Percentiles rank a stretch among this genome's conserved stretches.
These are phyloP conservation scores for Chaetomium sp. DNA, from an alignment of 2,329 filamentous ascomycete genomes.

Conservation along the genomic window DNA sequence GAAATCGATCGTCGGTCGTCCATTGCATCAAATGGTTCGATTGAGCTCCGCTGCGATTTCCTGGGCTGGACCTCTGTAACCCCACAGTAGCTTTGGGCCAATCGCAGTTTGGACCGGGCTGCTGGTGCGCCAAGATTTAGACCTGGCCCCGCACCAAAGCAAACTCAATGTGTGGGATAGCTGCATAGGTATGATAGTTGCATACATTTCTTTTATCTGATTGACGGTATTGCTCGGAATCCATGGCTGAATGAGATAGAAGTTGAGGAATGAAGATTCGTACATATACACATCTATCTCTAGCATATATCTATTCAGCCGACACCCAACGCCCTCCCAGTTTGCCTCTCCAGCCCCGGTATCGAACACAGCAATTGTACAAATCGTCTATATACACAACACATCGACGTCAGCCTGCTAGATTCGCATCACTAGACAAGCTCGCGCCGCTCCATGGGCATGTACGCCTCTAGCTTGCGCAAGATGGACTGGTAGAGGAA, in stretches of 20 bases:
- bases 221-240: no score
- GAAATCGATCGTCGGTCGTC: not conserved
- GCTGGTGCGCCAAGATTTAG: not conserved
- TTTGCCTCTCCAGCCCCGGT: constrained; percentile 17
- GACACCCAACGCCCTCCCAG: constrained; percentile 31
- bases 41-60: constrained; percentile 20
- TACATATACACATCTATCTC: constrained; percentile 29
- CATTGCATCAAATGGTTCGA: constrained; percentile 1
- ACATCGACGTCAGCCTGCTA: constrained; percentile 12
- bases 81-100: constrained; percentile 19
- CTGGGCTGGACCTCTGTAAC: constrained; percentile 6
- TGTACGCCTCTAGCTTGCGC: constrained; percentile 67
- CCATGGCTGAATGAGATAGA: no score
- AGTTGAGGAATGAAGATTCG: constrained; percentile 20
- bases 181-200: not conserved
- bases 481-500: constrained; percentile 90
- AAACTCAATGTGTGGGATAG: not conserved
- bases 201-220: not conserved
- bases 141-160: not conserved
- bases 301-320: constrained; percentile 32
- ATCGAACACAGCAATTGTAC: constrained; percentile 29
- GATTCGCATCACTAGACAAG: constrained; percentile 23
- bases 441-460: constrained; percentile 41
- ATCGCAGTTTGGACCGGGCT: constrained; percentile 9
- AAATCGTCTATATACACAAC: constrained; percentile 30